Evolutionary conservation across 2,329 filamentous ascomycete genomes (phyloP).

Genomic region (Elsinoe ampelina): DNA sequence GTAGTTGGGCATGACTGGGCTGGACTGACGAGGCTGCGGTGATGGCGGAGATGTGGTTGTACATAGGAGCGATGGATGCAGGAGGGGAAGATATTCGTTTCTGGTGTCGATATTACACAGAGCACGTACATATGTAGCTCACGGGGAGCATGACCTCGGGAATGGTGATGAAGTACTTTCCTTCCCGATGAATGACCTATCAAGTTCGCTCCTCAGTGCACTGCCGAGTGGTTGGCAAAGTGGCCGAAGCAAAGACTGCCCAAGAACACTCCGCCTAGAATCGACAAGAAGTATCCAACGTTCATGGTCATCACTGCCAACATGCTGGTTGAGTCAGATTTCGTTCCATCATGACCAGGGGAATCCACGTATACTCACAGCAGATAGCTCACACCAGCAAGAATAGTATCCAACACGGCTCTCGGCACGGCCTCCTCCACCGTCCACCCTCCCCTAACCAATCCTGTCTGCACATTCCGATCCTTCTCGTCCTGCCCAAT

Average conservation of each 20-base stretch:
- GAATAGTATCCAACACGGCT: slow-evolving; percentile 59
- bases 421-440: slow-evolving; percentile 60
- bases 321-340: slow-evolving; percentile 54
- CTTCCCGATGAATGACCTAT: too few relatives aligned
- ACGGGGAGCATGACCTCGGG: too few relatives aligned
- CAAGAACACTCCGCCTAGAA: slow-evolving; percentile 69
- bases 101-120: neutral
- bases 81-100: neutral
- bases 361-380: slow-evolving; percentile 55
- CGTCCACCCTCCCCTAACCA: slow-evolving; percentile 27
- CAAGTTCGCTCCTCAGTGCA: neutral
- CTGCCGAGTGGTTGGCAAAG: slow-evolving; percentile 39
- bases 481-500: neutral
- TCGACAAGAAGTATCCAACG: slow-evolving; percentile 71
- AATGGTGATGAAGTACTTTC: too few relatives aligned
- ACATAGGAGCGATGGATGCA: neutral
- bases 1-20: neutral
- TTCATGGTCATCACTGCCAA: slow-evolving; percentile 86
- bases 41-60: neutral
- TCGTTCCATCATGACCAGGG: neutral
- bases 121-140: too few relatives aligned
- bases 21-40: neutral
- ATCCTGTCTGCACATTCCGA: too few relatives aligned
- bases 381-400: slow-evolving; percentile 69
- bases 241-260: slow-evolving; percentile 74